A percentile compares a stretch with the other conserved stretches of the same genome.
Evolutionary conservation across 345 rosid genomes (phyloP).

Genomic region (Turnera subulata): DNA sequence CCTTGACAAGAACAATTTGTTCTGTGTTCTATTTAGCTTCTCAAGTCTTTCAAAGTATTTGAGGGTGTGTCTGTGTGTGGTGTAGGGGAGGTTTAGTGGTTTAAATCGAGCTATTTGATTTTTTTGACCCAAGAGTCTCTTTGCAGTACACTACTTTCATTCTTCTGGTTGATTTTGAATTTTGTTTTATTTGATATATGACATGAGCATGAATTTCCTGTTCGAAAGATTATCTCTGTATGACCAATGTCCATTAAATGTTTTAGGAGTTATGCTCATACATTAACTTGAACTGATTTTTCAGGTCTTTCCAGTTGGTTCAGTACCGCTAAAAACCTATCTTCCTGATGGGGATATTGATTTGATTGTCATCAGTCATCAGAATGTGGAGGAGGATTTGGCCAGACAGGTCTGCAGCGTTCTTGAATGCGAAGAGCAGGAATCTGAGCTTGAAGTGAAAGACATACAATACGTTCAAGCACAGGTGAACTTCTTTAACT

Average conservation of each 20-base stretch:
- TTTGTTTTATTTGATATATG: no score
- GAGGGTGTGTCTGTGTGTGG: no score
- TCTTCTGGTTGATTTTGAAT: no score
- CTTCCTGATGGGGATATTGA: conserved; percentile 37
- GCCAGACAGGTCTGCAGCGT: conserved; percentile 19
- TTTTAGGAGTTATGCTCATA: background rate
- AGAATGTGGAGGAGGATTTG: conserved; percentile 24
- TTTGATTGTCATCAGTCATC: conserved; percentile 17
- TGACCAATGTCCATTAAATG: conserved; percentile 7
- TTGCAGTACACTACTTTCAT: no score
- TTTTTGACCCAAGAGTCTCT: no score
- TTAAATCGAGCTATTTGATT: no score
- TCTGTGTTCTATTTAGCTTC: no score
- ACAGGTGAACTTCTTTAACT: conserved; percentile 24
- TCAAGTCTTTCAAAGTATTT: no score
- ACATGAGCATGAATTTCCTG: no score
- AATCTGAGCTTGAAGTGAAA: conserved; percentile 17
- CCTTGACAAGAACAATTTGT: no score
- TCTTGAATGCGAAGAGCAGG: conserved; percentile 15
- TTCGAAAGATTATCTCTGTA: no score
- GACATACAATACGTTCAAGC: conserved; percentile 26
- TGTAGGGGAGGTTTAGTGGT: no score
- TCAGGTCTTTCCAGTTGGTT: conserved; percentile 28
- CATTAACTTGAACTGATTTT: conserved; percentile 11
- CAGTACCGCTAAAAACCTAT: conserved; percentile 32